Evolutionary conservation across 345 rosid species (phyloP).

Genomic region (Xanthoceras sorbifolium): DNA sequence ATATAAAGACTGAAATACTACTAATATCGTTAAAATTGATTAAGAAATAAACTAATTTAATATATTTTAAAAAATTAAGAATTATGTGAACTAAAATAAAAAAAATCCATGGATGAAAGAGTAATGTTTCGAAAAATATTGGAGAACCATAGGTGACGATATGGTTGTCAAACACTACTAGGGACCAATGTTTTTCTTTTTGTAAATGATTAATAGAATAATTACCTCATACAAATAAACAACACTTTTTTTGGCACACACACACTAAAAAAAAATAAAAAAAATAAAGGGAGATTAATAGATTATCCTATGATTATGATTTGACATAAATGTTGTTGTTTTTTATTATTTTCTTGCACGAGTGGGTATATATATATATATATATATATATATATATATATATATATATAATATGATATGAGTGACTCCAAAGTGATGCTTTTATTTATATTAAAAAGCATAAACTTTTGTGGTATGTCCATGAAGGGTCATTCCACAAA

Average conservation of each 20-base stretch:
- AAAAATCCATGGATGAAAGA: too few species aligned
- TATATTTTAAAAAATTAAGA: too few species aligned
- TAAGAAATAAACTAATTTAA: too few species aligned
- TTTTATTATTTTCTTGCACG: conserved; percentile 23
- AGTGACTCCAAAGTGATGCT: conserved; percentile 24
- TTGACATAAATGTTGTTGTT: conserved; percentile 25
- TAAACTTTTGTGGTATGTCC: neutral
- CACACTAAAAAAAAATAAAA: too few species aligned
- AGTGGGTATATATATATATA: too few species aligned
- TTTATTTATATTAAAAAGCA: neutral
- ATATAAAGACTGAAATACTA: too few species aligned
- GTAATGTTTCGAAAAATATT: too few species aligned
- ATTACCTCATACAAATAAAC: neutral
- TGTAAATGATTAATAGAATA: neutral
- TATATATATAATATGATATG: too few species aligned
- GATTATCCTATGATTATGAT: conserved; percentile 35
- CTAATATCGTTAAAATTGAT: too few species aligned
- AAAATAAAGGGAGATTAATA: neutral
- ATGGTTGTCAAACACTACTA: neutral
- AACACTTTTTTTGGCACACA: conserved; percentile 6
- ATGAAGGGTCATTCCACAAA: neutral
- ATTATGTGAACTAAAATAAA: too few species aligned
- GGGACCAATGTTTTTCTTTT: neutral
- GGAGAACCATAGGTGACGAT: neutral
- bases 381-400: too few species aligned